Evolutionary conservation across 2,329 filamentous ascomycete species (phyloP).

Genomic region (Trichophyton simii): DNA sequence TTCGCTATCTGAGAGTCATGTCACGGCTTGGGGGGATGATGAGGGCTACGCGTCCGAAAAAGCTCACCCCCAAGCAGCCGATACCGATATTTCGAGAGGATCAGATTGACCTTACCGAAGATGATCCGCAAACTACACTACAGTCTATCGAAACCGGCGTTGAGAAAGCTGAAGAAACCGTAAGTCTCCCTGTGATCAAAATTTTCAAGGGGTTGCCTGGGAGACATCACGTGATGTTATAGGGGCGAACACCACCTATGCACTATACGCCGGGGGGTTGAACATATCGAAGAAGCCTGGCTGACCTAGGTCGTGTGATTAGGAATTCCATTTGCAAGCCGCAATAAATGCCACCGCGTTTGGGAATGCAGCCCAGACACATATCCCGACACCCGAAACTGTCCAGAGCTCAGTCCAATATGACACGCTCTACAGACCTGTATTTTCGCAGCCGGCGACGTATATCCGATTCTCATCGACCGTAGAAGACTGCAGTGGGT

Average conservation of each 20-base stretch:
- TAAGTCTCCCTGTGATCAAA: constrained; percentile 45
- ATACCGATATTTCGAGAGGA: constrained; percentile 79
- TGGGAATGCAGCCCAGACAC: constrained; percentile 49
- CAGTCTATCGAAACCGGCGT: constrained; percentile 88
- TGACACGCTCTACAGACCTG: constrained; percentile 70
- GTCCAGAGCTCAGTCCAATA: constrained; percentile 59
- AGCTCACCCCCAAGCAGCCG: constrained; percentile 81
- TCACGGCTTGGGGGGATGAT: constrained; percentile 35
- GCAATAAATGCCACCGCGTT: constrained; percentile 55
- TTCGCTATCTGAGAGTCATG: constrained; percentile 31
- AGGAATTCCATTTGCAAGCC: constrained; percentile 94
- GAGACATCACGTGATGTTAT: constrained; percentile 27
- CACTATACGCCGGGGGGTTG: neutral
- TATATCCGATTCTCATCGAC: constrained; percentile 98
- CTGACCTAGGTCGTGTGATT: constrained; percentile 13
- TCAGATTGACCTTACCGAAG: constrained; percentile 83
- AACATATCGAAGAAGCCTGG: neutral
- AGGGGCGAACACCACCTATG: neutral
- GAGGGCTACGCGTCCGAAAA: constrained; percentile 43
- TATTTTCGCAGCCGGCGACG: constrained; percentile 72
- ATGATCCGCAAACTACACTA: constrained; percentile 67
- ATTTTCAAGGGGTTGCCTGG: constrained; percentile 22
- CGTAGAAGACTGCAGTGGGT: constrained; percentile 85
- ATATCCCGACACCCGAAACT: constrained; percentile 56
- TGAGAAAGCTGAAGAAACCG: constrained; percentile 93